Percentiles rank a stretch among this genome's conserved stretches.
Conservation (phyloP, 106 monocot genomes). For the Cymbidium sinense region DNA sequence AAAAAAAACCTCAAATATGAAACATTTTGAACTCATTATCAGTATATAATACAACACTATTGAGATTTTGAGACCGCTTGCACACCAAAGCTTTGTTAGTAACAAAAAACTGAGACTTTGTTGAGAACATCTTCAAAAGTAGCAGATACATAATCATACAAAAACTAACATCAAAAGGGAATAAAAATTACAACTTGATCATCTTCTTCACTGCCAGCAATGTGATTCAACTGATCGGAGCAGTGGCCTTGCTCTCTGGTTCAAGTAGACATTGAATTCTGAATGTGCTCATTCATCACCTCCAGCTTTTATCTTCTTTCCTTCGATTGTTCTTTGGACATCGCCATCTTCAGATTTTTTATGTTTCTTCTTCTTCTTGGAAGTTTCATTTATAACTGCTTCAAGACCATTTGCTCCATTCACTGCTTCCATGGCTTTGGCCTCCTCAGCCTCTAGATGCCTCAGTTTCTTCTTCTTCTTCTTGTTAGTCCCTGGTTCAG, state of each 20-base stretch:
- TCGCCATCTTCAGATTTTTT: conserved; percentile 14
- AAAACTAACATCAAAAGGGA: background rate
- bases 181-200: background rate
- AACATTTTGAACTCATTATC: no score
- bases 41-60: no score
- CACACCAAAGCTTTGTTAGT: no score
- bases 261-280: background rate
- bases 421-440: background rate
- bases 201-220: background rate
- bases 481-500: conserved; percentile 41
- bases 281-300: background rate
- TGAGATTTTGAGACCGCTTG: no score
- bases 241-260: background rate
- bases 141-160: background rate
- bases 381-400: conserved; percentile 40
- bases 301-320: conserved; percentile 19
- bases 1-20: no score
- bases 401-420: conserved; percentile 20
- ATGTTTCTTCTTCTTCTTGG: conserved; percentile 57
- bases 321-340: conserved; percentile 18
- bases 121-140: background rate
- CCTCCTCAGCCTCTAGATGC: background rate
- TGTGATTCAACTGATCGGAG: background rate
- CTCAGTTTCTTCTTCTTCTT: conserved; percentile 70
- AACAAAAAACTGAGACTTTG: background rate